Conservation (phyloP, 441 rosid species). For the Syzygium syzygioides region DNA sequence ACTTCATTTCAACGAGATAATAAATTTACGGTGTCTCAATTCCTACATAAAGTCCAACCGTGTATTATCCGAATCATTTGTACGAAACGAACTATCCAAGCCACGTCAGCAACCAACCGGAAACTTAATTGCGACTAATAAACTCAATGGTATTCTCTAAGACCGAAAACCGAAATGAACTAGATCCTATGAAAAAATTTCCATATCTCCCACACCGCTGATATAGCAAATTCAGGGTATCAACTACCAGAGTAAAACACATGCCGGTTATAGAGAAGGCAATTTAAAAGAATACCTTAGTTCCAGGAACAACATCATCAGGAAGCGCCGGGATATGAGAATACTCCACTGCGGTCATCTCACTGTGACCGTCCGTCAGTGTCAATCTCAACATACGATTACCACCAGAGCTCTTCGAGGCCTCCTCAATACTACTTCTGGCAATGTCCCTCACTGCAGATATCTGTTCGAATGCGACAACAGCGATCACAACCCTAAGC, state of each 20-base stretch:
- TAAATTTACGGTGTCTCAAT: neutral
- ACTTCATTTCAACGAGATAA: neutral
- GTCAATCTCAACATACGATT: slow-evolving; percentile 44
- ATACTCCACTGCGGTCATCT: slow-evolving; percentile 71
- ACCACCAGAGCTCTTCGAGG: slow-evolving; percentile 37
- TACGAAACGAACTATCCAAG: neutral
- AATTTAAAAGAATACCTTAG: slow-evolving; percentile 54
- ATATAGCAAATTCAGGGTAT: no score
- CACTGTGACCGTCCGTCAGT: slow-evolving; percentile 67
- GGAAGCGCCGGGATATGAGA: slow-evolving; percentile 46
- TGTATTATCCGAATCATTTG: neutral
- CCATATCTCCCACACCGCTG: neutral
- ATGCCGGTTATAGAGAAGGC: neutral
- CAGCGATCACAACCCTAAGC: neutral
- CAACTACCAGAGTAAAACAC: neutral
- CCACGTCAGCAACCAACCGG: neutral
- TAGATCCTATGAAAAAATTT: neutral
- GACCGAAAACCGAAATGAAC: neutral
- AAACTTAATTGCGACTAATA: neutral
- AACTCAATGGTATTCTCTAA: neutral
- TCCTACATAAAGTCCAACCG: neutral
- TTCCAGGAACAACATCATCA: slow-evolving; percentile 65
- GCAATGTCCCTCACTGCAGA: slow-evolving; percentile 67
- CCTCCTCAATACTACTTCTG: slow-evolving; percentile 50
- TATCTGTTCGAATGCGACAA: slow-evolving; percentile 28